phyloP scores from a whole-genome alignment of 768 basidiomycete genomes.

The Leccinum obscurum region DNA sequence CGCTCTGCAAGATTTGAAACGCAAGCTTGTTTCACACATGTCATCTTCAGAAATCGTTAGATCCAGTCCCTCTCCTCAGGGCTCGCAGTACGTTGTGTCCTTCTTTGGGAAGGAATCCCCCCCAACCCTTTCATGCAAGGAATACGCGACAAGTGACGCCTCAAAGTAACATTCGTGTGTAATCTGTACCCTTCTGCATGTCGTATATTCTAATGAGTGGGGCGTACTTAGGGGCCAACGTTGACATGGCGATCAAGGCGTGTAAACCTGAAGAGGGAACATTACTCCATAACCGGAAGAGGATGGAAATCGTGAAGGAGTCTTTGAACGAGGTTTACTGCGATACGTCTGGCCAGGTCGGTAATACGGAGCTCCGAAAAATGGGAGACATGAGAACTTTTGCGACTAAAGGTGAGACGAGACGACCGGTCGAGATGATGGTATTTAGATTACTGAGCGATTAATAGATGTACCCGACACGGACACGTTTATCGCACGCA shows the following conservation, averaged over 20 bases:
- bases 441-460: constrained; percentile 3
- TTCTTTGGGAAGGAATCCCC: not conserved
- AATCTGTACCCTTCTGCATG: not conserved
- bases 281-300: constrained; percentile 60
- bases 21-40: constrained; percentile 25
- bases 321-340: constrained; percentile 79
- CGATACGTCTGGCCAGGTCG: constrained; percentile 65
- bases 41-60: too few relatives aligned
- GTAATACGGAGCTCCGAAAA: constrained; percentile 55
- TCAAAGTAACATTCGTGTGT: constrained; percentile 43
- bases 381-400: constrained; percentile 65
- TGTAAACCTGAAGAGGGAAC: constrained; percentile 68
- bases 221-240: constrained; percentile 48
- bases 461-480: constrained; percentile 56
- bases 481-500: constrained; percentile 48
- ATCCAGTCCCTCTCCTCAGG: constrained; percentile 14
- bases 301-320: constrained; percentile 73
- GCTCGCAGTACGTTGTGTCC: constrained; percentile 20
- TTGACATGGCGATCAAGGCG: constrained; percentile 68
- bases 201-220: not conserved
- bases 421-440: not conserved
- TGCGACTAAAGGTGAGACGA: constrained; percentile 53
- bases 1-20: constrained; percentile 28
- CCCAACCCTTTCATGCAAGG: constrained; percentile 11
- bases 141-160: constrained; percentile 38